Evolutionary conservation across 805 yeast genomes (phyloP).

Genomic region (Debaryomyces hansenii): DNA sequence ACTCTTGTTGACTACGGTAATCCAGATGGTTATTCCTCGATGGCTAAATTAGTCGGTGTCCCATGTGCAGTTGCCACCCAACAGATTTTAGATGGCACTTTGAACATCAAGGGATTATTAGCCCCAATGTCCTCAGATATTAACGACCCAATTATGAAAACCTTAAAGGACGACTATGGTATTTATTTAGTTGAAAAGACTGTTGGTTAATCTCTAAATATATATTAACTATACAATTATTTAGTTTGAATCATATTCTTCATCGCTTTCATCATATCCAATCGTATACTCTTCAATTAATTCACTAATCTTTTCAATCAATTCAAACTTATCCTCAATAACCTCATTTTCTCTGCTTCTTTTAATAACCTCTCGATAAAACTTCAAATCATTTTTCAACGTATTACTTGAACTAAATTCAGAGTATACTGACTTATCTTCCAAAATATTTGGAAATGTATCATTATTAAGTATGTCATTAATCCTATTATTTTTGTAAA

Average conservation of each 20-base stretch:
- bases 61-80: constrained; percentile 96
- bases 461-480: constrained; percentile 23
- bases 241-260: constrained; percentile 9
- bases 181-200: constrained; percentile 90
- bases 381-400: constrained; percentile 27
- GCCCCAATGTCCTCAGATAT: constrained; percentile 93
- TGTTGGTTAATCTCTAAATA: constrained; percentile 24
- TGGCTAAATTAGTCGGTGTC: constrained; percentile 98
- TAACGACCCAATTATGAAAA: constrained; percentile 87
- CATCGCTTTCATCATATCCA: constrained; percentile 34
- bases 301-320: constrained; percentile 33
- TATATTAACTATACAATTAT: not conserved
- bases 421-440: constrained; percentile 7
- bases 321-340: constrained; percentile 33
- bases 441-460: constrained; percentile 27
- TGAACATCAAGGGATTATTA: constrained; percentile 71
- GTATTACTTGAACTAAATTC: constrained; percentile 24
- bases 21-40: constrained; percentile 86
- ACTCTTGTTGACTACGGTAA: constrained; percentile 94
- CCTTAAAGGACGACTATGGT: constrained; percentile 85
- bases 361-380: constrained; percentile 21
- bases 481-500: constrained; percentile 11
- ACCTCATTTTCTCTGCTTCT: constrained; percentile 18
- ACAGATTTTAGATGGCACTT: constrained; percentile 80
- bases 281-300: constrained; percentile 32